These are phyloP conservation scores for Gautieria morchelliformis DNA, from an alignment of 768 basidiomycete species.

Conservation along the genomic window DNA sequence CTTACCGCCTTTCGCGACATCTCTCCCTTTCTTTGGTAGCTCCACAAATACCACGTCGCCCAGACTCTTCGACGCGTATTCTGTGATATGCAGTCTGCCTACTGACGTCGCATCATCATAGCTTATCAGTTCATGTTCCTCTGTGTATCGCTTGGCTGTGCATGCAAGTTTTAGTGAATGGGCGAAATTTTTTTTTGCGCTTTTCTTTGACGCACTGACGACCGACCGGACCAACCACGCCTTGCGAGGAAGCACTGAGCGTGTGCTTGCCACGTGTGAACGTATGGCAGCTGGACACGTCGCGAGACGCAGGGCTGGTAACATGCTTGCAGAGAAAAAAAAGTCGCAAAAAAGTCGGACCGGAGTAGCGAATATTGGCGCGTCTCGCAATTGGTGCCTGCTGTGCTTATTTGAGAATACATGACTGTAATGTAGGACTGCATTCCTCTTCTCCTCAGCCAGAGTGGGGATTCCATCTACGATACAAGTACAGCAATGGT, in stretches of 20 bases:
- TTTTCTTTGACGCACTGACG: conserved; percentile 41
- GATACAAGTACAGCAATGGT: conserved; percentile 2
- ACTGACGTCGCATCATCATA: conserved; percentile 71
- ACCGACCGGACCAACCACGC: conserved; percentile 36
- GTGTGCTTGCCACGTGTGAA: conserved; percentile 14
- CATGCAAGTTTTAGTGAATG: background rate
- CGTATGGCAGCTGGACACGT: conserved; percentile 18
- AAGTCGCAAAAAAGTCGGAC: background rate
- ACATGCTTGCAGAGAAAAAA: conserved; percentile 14
- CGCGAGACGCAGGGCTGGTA: conserved; percentile 22
- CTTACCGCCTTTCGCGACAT: conserved; percentile 70
- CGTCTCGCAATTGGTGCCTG: no score
- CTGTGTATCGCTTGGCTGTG: conserved; percentile 70
- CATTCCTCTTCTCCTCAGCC: background rate
- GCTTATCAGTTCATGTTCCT: conserved; percentile 78
- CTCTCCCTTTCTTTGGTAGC: conserved; percentile 55
- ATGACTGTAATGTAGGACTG: background rate
- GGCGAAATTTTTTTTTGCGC: background rate
- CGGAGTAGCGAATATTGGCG: background rate
- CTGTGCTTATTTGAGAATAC: no score
- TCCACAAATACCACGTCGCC: conserved; percentile 99
- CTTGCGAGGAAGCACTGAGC: conserved; percentile 13
- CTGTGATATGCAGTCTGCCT: conserved; percentile 78
- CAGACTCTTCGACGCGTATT: conserved; percentile 84
- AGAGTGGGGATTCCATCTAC: conserved; percentile 12